Evolutionary conservation across 306 rosid genomes (phyloP).

Genomic region (Mimosa pudica): DNA sequence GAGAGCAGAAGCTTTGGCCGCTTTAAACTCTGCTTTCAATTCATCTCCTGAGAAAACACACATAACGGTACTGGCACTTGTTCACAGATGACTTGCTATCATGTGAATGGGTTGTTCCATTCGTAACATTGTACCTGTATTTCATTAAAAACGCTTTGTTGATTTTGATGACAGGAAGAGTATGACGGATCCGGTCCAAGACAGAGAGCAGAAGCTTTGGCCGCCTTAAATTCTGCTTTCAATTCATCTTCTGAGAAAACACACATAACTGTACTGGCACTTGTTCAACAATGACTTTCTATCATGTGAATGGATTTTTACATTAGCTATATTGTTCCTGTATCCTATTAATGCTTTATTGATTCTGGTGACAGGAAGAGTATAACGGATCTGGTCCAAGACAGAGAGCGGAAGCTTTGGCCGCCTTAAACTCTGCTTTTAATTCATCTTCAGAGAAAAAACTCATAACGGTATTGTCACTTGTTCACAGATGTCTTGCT

Average conservation of each 20-base stretch:
- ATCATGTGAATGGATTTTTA: background rate
- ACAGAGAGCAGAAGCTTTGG: constrained; percentile 59
- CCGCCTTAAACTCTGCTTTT: constrained; percentile 66
- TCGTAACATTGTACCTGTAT: too few species aligned
- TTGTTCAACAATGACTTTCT: constrained; percentile 1
- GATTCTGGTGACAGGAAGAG: constrained; percentile 41
- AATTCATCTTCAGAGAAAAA: constrained; percentile 58
- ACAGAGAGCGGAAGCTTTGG: constrained; percentile 59
- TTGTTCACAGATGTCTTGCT: constrained; percentile 14
- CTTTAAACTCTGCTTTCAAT: constrained; percentile 65
- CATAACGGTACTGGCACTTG: constrained; percentile 35
- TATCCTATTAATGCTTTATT: constrained; percentile 23
- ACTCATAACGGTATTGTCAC: constrained; percentile 35
- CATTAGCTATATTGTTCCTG: constrained; percentile 8
- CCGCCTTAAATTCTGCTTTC: constrained; percentile 68
- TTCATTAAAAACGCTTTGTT: too few species aligned
- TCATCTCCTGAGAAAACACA: constrained; percentile 54
- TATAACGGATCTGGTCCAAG: constrained; percentile 51
- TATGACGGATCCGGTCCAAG: constrained; percentile 49
- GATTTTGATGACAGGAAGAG: constrained; percentile 37
- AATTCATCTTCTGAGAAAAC: constrained; percentile 58
- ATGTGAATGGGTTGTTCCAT: too few species aligned
- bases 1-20: constrained; percentile 59
- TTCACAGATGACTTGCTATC: constrained; percentile 9
- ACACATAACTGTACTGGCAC: constrained; percentile 35